phyloP scores from a whole-genome alignment of 73 alveolate genomes.

The Paramecium sonneborni region DNA sequence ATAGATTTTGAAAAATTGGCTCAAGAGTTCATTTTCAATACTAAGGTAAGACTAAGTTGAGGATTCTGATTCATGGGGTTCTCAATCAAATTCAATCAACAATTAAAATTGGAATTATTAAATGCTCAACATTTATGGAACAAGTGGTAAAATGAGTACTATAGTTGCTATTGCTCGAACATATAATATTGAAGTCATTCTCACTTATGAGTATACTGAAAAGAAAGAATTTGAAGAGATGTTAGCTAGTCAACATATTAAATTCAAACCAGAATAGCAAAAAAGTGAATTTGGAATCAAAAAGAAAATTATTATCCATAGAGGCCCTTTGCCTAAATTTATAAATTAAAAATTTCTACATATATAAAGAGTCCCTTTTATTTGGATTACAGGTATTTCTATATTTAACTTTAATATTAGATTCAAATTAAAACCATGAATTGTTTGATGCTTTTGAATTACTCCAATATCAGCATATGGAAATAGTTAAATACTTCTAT shows the following conservation, averaged over 20 bases:
- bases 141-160: constrained; percentile 1
- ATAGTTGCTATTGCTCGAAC: neutral
- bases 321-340: constrained; percentile 24
- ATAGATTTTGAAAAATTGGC: neutral
- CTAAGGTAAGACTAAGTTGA: neutral
- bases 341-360: neutral
- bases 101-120: too few relatives aligned
- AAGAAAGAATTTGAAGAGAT: constrained; percentile 22
- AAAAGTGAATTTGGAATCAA: neutral
- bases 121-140: neutral
- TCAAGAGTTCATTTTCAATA: neutral
- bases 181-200: neutral
- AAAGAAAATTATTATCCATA: neutral
- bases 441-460: neutral
- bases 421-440: neutral
- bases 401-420: neutral
- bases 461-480: neutral
- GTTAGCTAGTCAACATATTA: neutral
- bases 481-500: neutral
- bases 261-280: neutral
- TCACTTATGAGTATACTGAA: neutral
- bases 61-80: neutral
- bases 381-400: constrained; percentile 34
- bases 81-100: too few relatives aligned
- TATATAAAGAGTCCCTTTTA: neutral